phyloP scores from a whole-genome alignment of 2,329 filamentous ascomycete genomes.

The Neurospora sp. region DNA sequence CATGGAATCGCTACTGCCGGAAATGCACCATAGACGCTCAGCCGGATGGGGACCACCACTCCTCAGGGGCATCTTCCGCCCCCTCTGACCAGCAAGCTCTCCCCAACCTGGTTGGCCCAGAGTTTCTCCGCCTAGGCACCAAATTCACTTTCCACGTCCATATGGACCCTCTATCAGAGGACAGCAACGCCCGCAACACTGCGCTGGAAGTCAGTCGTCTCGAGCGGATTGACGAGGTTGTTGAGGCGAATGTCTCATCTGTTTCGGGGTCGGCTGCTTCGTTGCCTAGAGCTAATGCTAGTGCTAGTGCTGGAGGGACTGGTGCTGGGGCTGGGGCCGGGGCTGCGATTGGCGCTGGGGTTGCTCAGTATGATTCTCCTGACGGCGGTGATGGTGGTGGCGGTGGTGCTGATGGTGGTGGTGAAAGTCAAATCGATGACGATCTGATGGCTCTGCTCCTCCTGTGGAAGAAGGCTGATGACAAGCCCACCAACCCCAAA shows the following conservation, averaged over 20 bases:
- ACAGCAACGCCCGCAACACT: slow-evolving; percentile 9
- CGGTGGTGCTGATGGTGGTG: background rate
- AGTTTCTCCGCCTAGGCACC: slow-evolving; percentile 22
- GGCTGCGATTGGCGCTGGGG: background rate
- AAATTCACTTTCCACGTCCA: slow-evolving; percentile 25
- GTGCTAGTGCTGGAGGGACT: background rate
- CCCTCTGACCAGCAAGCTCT: slow-evolving; percentile 3
- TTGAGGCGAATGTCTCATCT: background rate
- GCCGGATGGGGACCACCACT: background rate
- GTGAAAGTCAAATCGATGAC: background rate
- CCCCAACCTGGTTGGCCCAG: slow-evolving; percentile 6
- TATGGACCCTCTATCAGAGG: slow-evolving; percentile 19
- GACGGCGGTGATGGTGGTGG: background rate
- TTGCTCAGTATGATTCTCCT: background rate
- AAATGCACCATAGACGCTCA: slow-evolving; percentile 19
- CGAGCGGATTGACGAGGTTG: slow-evolving; percentile 23
- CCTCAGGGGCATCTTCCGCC: no score
- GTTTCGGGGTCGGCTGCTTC: background rate
- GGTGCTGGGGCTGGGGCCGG: background rate
- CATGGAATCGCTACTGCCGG: slow-evolving; percentile 28
- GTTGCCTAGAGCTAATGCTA: background rate
- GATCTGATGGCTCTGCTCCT: background rate
- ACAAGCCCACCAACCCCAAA: background rate
- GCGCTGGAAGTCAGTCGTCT: slow-evolving; percentile 22
- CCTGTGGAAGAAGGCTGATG: background rate